Conservation (phyloP, 2,329 filamentous ascomycete genomes). For the Tolypocladium inflatum region DNA sequence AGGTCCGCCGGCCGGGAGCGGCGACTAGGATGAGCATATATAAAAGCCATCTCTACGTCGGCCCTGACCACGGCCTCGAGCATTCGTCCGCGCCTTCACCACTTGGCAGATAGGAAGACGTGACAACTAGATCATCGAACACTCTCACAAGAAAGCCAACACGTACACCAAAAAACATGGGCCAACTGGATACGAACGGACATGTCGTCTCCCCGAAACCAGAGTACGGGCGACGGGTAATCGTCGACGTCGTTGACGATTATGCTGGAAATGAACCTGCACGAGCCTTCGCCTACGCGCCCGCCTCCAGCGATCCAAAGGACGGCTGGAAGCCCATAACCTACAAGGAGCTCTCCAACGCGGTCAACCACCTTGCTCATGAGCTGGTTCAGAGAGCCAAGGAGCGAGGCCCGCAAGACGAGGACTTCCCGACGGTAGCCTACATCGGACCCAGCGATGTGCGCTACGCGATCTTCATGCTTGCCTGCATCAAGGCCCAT, state of each 20-base stretch:
- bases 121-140: too few species aligned
- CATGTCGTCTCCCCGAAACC: neutral
- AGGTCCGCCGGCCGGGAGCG: too few species aligned
- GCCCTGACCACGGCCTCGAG: too few species aligned
- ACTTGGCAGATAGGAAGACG: too few species aligned
- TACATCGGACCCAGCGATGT: constrained; percentile 18
- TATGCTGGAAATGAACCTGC: constrained; percentile 11
- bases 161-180: too few species aligned
- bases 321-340: constrained; percentile 19
- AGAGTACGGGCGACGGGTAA: constrained; percentile 18
- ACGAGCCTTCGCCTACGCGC: constrained; percentile 27
- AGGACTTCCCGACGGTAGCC: constrained; percentile 22
- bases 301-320: constrained; percentile 13
- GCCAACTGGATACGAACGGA: too few species aligned
- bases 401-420: constrained; percentile 16
- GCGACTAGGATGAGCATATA: too few species aligned
- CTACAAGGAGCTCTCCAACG: constrained; percentile 14
- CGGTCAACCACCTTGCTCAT: constrained; percentile 19
- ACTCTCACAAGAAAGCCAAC: too few species aligned
- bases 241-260: constrained; percentile 17
- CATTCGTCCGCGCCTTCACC: too few species aligned
- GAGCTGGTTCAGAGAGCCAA: constrained; percentile 28
- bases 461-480: constrained; percentile 7
- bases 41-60: too few species aligned
- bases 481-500: constrained; percentile 6